Base-by-base conservation (phyloP, 106 monocot species). In the Dactylorhiza incarnata region DNA sequence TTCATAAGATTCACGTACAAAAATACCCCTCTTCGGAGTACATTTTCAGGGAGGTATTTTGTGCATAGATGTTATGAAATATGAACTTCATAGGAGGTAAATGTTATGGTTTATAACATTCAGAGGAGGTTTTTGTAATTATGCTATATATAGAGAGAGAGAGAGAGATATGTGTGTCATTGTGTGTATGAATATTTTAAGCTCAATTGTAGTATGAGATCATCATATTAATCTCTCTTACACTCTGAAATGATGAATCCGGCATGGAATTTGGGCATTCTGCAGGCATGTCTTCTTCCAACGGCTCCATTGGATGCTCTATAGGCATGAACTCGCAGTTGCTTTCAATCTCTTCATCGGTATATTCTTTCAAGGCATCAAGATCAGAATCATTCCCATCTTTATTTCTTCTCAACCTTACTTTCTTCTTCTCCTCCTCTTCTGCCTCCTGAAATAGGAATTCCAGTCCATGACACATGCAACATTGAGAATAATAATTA, bases 251-350 rank as follows among this genome's bases (percentile, higher is more conserved):
- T 4, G 52, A 71, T 19, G 71, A 72, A 71, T 71, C 54, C n/a
- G 55, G 54, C 59, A 79, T 43, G 4, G 58, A 22, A 22, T 59
- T 22, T 2, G 82, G 78, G 49, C 43, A 78, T 7, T 45, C 58
- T 49, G 50, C 49, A 1, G 74, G 83, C 47, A 5, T 43, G 22
- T 81, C 81, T 59, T 76, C 75, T 19, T 76, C 71, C 7, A 47
- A 17, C 7, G 83, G 78, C 75, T 83, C 78, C 56, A 66, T 45
- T 1, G 83, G 83, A 58, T 78, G 83, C 58, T 68, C 78, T 67
- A 83, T 67, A 10, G 78, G 74, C 58, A 46, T 70, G 44, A 83
- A 78, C n/a, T 83, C 78, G 9, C 12, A 12, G 22, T 72, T 20
- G 3, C 43, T 45, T 55, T 70, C 78, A 3, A 22, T 45, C 53